These are phyloP conservation scores for Fusarium algeriense DNA, from an alignment of 2,329 filamentous ascomycete genomes.

Conservation along the genomic window DNA sequence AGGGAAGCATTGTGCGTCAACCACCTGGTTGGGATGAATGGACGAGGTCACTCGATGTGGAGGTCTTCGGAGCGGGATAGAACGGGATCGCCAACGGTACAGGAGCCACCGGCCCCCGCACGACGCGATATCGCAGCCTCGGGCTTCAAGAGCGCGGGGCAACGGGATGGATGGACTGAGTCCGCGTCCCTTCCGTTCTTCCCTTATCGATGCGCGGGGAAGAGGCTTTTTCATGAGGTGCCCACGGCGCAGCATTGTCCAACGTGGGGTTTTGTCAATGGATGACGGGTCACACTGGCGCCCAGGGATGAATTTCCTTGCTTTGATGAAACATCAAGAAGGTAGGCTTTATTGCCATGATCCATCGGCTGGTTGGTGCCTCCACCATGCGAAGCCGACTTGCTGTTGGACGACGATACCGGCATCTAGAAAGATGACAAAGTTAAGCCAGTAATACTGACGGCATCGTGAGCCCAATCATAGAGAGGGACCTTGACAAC, in stretches of 20 bases:
- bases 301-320: slow-evolving; percentile 30
- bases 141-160: slow-evolving; percentile 44
- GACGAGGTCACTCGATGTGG: slow-evolving; percentile 35
- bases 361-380: slow-evolving; percentile 27
- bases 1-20: slow-evolving; percentile 42
- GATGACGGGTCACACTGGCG: slow-evolving; percentile 43
- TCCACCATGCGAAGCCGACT: slow-evolving; percentile 29
- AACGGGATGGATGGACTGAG: slow-evolving; percentile 43
- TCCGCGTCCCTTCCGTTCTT: slow-evolving; percentile 35
- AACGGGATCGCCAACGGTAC: slow-evolving; percentile 44
- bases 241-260: slow-evolving; percentile 44
- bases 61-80: slow-evolving; percentile 44
- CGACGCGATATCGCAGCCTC: slow-evolving; percentile 41
- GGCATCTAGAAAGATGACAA: slow-evolving; percentile 26
- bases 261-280: slow-evolving; percentile 49
- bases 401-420: slow-evolving; percentile 37
- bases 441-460: slow-evolving; percentile 35
- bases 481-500: slow-evolving; percentile 35
- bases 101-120: slow-evolving; percentile 43
- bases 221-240: slow-evolving; percentile 35
- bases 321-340: slow-evolving; percentile 36
- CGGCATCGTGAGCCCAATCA: slow-evolving; percentile 45
- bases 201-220: slow-evolving; percentile 34
- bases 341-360: slow-evolving; percentile 28
- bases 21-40: slow-evolving; percentile 44